phyloP scores from a whole-genome alignment of 495 filamentous ascomycete species.

The Aspergillus saccharolyticus region DNA sequence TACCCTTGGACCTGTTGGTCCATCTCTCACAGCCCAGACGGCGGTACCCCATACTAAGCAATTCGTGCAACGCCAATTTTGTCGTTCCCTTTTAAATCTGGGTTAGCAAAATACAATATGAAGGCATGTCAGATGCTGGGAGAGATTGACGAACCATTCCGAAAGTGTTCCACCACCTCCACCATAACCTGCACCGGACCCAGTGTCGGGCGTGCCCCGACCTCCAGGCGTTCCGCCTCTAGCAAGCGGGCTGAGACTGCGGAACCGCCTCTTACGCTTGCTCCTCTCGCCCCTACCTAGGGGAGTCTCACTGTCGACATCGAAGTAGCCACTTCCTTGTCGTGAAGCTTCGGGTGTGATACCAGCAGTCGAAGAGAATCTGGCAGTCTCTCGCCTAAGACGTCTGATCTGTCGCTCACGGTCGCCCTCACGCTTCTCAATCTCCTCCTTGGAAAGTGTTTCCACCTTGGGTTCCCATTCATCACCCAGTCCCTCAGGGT shows the following conservation, averaged over 20 bases:
- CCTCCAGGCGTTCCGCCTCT: slow-evolving; percentile 64
- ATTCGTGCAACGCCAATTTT: slow-evolving; percentile 85
- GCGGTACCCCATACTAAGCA: slow-evolving; percentile 83
- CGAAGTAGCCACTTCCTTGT: slow-evolving; percentile 53
- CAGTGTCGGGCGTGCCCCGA: slow-evolving; percentile 70
- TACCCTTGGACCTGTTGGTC: slow-evolving; percentile 80
- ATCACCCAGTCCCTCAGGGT: slow-evolving; percentile 79
- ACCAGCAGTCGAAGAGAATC: slow-evolving; percentile 80
- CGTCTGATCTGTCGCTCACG: slow-evolving; percentile 85
- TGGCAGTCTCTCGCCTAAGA: slow-evolving; percentile 81
- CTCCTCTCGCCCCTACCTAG: slow-evolving; percentile 84
- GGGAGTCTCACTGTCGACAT: slow-evolving; percentile 57
- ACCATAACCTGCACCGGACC: slow-evolving; percentile 56
- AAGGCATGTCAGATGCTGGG: not conserved
- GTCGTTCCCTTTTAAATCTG: slow-evolving; percentile 56
- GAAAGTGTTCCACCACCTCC: slow-evolving; percentile 66
- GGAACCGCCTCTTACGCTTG: slow-evolving; percentile 90
- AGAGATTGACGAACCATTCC: slow-evolving; percentile 51
- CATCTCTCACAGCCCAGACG: slow-evolving; percentile 92
- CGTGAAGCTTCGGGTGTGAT: slow-evolving; percentile 61
- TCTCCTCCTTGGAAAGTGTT: slow-evolving; percentile 86
- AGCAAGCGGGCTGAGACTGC: slow-evolving; percentile 74
- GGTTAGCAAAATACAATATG: slow-evolving; percentile 8
- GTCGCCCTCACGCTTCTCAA: slow-evolving; percentile 94
- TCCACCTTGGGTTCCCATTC: slow-evolving; percentile 97